Evolutionary conservation across 139 green algal species (phyloP), one percentile per base, ranked within the genome.

Genomic region (Micractinium conductrix): DNA sequence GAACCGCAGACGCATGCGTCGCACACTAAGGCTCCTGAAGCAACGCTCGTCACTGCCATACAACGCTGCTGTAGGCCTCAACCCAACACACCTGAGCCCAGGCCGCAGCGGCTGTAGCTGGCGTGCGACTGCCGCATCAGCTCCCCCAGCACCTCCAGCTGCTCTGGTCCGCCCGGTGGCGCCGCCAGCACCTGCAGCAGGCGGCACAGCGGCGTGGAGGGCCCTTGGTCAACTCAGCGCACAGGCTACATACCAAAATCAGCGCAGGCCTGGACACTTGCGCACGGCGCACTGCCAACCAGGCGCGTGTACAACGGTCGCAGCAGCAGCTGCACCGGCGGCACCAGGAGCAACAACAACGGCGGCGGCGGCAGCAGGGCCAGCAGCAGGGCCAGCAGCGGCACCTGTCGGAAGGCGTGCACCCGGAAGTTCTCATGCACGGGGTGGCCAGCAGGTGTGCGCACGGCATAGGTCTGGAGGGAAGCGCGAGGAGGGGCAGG

Each of bases 101-200:
- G 80, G 0, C 92, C 90, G 79, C 91, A 94, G 45, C 85, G 62
- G 21, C 74, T 86, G 89, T 98, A 98, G 81, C 87, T 86, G 63
- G 78, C 85, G 76, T 97, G 94, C 28, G 88, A 93, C 88, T 97
- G 92, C 19, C 92, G 91, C 96, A 99, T 99, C 21, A 98, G 89
- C 89, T 98, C 95, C 4, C 96, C 96, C 35, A 99, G 90, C 50
- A 94, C 68, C 33, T 58, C 48, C 63, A 92, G 73, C 74, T 92
- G 83, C 60, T 86, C 78, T 9, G 37, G 55, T 14, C 69, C 62
- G 69, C 55, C 35, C 26, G 70, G 42, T 9, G 55, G 43, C 1
- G 78, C 78, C 24, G 60, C 58, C 38, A 87, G 71, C 84, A 85
- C 50, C 48, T 75, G 69, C 53, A 74, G 37, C 16, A 48, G 35